Conservation (phyloP, 2,329 filamentous ascomycete genomes). For the Thielaviopsis euricoi region DNA sequence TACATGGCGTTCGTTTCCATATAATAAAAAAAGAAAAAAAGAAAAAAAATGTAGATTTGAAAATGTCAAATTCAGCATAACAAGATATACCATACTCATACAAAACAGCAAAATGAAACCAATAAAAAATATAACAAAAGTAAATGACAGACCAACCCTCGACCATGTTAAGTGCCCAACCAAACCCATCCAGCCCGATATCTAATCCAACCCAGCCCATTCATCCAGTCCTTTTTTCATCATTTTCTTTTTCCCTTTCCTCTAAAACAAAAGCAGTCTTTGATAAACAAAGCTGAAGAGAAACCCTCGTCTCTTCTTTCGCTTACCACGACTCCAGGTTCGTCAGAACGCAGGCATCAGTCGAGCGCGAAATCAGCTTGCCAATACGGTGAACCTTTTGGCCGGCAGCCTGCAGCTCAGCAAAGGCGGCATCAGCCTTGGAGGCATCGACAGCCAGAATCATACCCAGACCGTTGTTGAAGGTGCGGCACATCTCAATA, state of each 20-base stretch:
- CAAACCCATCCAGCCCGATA: not conserved
- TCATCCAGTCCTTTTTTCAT: not conserved
- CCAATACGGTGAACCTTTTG: slow-evolving; percentile 70
- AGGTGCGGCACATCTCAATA: slow-evolving; percentile 75
- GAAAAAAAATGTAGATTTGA: not conserved
- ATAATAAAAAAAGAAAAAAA: not conserved
- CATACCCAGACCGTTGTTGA: slow-evolving; percentile 94
- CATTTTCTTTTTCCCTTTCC: not conserved
- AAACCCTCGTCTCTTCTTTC: not conserved
- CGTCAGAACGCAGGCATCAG: slow-evolving; percentile 13
- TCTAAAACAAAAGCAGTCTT: not conserved
- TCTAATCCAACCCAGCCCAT: not conserved
- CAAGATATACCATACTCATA: not conserved
- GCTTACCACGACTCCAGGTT: slow-evolving; percentile 11
- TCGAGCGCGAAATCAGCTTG: slow-evolving; percentile 42
- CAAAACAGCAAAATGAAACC: not conserved
- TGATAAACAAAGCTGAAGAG: too few species aligned
- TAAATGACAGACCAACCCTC: not conserved
- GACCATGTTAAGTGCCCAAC: not conserved
- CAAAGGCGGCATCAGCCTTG: slow-evolving; percentile 43
- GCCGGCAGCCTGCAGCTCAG: slow-evolving; percentile 45
- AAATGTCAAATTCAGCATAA: not conserved
- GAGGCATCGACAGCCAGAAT: slow-evolving; percentile 59
- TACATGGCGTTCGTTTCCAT: too few species aligned
- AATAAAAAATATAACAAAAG: not conserved